Base-by-base conservation (phyloP, 2,329 filamentous ascomycete species). In the Cladosporium sp. region DNA sequence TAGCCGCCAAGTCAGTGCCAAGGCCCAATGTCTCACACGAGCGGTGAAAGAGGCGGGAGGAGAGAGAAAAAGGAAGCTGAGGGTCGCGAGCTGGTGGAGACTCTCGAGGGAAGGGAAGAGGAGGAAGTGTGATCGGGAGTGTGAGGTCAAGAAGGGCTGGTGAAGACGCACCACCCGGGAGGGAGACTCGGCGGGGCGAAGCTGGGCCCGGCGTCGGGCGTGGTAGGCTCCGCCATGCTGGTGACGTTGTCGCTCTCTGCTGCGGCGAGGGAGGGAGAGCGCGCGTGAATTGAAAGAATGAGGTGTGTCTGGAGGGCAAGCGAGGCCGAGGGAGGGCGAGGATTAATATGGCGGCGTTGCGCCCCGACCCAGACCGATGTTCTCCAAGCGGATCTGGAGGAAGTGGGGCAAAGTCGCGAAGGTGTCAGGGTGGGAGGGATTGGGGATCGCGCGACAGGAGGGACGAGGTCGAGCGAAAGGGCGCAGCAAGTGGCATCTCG, bases 141-240 rank as follows among this genome's bases (percentile, higher is more conserved):
- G 43, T 51, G 44, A 55, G 54, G 52, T 54, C 50, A 58, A 35
- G 46, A 43, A 45, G 51, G 49, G 48, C 40, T 50, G 48, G 40
- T 50, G 48, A 50, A 43, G 48, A 63, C 67, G 59, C 61, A 70
- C 68, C 68, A 72, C 59, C 69, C 69, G 44, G 68, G 66, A 49
- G 69, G 69, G 43, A 72, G 59, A 54, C 62, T 60, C 38, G 69
- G 69, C 41, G 69, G 68, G 42, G 64, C 59, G 53, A 63, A 57
- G 56, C 70, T 65, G n/a, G 69, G 69, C 13, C 69, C 69, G 45
- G 65, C 62, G 60, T 72, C 69, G 19, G 67, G 66, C 43, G 63
- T 66, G 46, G 58, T 60, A 45, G 66, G 64, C 54, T 64, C 64
- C 46, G 59, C 61, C 64, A 65, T 66, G 40, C 13, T 50, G 28